phyloP scores from a whole-genome alignment of 2,329 filamentous ascomycete genomes.

The Pseudocercospora cruenta region DNA sequence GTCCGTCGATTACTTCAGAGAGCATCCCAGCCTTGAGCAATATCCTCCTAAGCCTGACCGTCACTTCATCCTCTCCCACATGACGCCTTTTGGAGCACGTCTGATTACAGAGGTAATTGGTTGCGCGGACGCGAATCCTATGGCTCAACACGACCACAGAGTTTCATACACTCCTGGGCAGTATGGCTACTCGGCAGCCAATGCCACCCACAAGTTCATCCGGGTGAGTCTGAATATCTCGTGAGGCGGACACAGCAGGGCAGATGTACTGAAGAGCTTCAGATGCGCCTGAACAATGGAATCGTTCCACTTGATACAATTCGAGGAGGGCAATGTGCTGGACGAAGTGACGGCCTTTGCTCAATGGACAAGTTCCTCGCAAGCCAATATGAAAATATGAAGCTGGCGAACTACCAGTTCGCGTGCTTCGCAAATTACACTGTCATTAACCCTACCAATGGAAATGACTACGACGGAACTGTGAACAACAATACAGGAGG shows the following conservation, averaged over 20 bases:
- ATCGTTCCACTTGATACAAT: slow-evolving; percentile 54
- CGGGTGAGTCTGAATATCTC: slow-evolving; percentile 31
- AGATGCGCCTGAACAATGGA: slow-evolving; percentile 54
- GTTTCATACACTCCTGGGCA: slow-evolving; percentile 49
- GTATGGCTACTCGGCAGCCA: slow-evolving; percentile 51
- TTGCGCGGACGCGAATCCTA: slow-evolving; percentile 49
- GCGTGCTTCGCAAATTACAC: slow-evolving; percentile 56
- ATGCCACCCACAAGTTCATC: slow-evolving; percentile 52
- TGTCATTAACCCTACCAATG: slow-evolving; percentile 42
- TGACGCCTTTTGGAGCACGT: slow-evolving; percentile 60
- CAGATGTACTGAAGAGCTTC: not conserved
- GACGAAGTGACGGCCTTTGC: slow-evolving; percentile 53
- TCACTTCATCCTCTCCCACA: slow-evolving; percentile 53
- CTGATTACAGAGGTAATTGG: slow-evolving; percentile 61
- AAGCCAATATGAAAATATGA: slow-evolving; percentile 45
- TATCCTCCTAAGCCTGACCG: slow-evolving; percentile 50
- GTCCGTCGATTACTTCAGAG: slow-evolving; percentile 59
- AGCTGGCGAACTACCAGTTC: slow-evolving; percentile 52
- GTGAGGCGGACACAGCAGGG: not conserved
- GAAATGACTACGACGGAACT: slow-evolving; percentile 48
- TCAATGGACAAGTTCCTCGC: slow-evolving; percentile 46
- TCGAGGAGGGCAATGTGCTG: slow-evolving; percentile 50
- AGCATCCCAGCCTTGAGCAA: slow-evolving; percentile 48
- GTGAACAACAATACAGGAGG: slow-evolving; percentile 26
- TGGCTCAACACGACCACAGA: slow-evolving; percentile 43